A percentile compares a stretch with the other conserved stretches of the same genome.
Evolutionary conservation across 225 moss, liverwort and hornwort species (phyloP).

Genomic region (Thuidium tamariscinum): DNA sequence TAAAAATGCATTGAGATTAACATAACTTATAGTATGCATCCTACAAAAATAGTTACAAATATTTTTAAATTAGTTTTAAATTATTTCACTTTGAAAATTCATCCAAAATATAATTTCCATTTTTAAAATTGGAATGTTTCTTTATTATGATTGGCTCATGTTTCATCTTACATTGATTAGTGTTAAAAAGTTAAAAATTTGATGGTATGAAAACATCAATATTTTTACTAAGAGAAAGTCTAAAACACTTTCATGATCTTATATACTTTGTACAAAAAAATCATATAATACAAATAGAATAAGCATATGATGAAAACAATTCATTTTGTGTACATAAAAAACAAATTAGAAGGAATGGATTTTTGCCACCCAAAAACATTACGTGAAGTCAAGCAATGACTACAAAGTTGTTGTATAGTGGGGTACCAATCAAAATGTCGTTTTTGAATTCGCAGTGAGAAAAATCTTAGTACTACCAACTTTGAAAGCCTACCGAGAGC

Average conservation of each 20-base stretch:
- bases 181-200: not conserved
- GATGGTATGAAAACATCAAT: not conserved
- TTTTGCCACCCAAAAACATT: not conserved
- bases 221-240: no score
- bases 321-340: fast-evolving
- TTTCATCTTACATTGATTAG: not conserved
- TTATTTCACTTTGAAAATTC: not conserved
- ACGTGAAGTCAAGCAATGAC: fast-evolving
- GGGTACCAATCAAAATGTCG: no score
- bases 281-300: not conserved
- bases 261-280: no score
- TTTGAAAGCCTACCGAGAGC: no score
- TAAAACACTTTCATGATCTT: not conserved
- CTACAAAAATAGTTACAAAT: not conserved
- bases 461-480: no score
- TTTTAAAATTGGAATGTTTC: not conserved
- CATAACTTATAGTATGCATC: not conserved
- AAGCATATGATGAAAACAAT: not conserved
- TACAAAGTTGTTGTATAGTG: not conserved
- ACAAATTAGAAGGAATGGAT: fast-evolving
- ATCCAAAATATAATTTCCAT: fast-evolving
- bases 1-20: not conserved
- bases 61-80: not conserved
- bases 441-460: no score
- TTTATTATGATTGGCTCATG: not conserved